Percentiles rank a stretch among this genome's conserved stretches.
Evolutionary conservation across 306 rosid species (phyloP).

Genomic region (Leucaena leucocephala): DNA sequence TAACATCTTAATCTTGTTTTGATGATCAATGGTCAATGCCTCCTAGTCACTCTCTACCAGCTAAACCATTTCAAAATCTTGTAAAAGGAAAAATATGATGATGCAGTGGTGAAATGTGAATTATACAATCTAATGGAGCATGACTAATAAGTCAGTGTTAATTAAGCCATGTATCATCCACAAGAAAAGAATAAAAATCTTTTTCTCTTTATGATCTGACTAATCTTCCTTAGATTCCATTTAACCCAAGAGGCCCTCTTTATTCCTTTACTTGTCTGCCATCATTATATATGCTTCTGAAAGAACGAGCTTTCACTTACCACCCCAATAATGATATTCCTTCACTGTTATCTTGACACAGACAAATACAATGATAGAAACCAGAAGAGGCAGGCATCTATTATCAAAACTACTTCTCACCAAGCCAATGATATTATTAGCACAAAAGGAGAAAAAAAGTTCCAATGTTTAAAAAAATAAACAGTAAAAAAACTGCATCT

Average conservation of each 20-base stretch:
- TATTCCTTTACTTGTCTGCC: constrained; percentile 5
- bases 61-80: neutral
- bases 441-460: neutral
- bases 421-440: neutral
- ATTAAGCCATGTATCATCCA: neutral
- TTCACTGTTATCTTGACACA: neutral
- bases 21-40: neutral
- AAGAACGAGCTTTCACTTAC: neutral
- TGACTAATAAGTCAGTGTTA: neutral
- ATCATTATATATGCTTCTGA: neutral
- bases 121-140: neutral
- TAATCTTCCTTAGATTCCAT: neutral
- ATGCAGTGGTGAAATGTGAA: neutral
- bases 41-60: neutral
- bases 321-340: neutral
- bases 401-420: neutral
- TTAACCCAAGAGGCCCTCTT: neutral
- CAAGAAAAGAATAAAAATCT: neutral
- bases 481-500: neutral
- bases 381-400: neutral
- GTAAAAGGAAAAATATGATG: neutral
- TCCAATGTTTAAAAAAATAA: neutral
- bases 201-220: neutral
- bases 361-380: neutral
- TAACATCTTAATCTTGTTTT: neutral